phyloP scores from a whole-genome alignment of 2,329 filamentous ascomycete species.

The Aspergillus vadensis region DNA sequence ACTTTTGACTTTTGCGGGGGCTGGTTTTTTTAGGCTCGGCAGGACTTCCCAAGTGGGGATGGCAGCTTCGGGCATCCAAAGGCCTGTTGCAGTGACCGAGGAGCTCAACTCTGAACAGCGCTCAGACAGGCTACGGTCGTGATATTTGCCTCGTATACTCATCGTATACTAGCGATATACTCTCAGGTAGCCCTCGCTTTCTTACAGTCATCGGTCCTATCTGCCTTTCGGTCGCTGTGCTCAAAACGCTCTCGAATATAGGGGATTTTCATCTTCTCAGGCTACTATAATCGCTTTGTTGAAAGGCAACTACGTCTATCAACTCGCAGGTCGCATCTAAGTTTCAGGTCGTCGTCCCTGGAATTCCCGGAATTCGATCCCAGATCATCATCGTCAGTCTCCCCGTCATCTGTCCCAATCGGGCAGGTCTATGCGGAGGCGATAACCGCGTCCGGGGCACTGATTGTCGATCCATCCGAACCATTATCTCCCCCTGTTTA shows the following conservation, averaged over 20 bases:
- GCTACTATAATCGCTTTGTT: background rate
- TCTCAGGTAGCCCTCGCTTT: background rate
- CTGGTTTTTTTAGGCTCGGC: conserved; percentile 28
- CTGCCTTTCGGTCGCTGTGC: background rate
- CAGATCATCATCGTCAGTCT: background rate
- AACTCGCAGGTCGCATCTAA: background rate
- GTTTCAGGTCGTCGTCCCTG: background rate
- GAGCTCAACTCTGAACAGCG: too few species aligned
- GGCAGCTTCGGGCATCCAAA: background rate
- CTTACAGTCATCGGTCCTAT: background rate
- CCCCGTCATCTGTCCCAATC: conserved; percentile 2
- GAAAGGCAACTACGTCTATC: background rate
- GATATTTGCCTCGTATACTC: background rate
- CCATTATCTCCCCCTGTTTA: conserved; percentile 1
- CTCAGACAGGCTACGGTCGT: background rate
- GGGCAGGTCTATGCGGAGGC: conserved; percentile 11
- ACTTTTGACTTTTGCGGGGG: conserved; percentile 22
- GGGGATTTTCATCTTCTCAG: background rate
- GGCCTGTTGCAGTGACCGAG: background rate
- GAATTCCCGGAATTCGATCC: background rate
- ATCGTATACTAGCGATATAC: background rate
- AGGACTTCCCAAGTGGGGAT: conserved; percentile 34
- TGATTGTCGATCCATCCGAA: conserved; percentile 12
- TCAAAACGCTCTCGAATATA: background rate
- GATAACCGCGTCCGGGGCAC: conserved; percentile 6